phyloP scores from a whole-genome alignment of 1,284 basidiomycete species.

The Sanghuangporus baumii region DNA sequence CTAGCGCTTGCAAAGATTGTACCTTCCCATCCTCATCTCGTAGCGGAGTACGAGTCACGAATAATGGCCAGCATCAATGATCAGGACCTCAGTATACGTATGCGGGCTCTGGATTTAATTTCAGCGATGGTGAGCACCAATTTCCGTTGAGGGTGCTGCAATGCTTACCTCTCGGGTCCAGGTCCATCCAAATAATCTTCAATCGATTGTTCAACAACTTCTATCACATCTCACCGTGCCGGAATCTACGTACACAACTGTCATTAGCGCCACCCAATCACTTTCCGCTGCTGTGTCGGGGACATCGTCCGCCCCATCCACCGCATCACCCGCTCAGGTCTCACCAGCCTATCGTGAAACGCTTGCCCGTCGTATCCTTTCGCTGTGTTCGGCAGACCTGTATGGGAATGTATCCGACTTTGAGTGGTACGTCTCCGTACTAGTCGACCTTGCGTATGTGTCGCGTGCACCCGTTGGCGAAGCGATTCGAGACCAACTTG shows the following conservation, averaged over 20 bases:
- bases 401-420: slow-evolving; percentile 91
- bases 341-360: slow-evolving; percentile 76
- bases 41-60: slow-evolving; percentile 89
- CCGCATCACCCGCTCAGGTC: slow-evolving; percentile 49
- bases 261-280: slow-evolving; percentile 48
- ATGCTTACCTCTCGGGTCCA: slow-evolving; percentile 28
- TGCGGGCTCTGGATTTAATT: slow-evolving; percentile 91
- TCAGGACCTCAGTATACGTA: slow-evolving; percentile 90
- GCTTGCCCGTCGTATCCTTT: slow-evolving; percentile 76
- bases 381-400: slow-evolving; percentile 75
- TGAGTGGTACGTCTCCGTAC: slow-evolving; percentile 94
- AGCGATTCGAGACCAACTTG: slow-evolving; percentile 75
- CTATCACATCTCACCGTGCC: slow-evolving; percentile 79
- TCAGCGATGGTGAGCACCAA: slow-evolving; percentile 77
- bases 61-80: slow-evolving; percentile 90
- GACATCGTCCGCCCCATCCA: slow-evolving; percentile 27
- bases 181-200: slow-evolving; percentile 80
- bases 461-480: slow-evolving; percentile 72
- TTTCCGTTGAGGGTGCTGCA: slow-evolving; percentile 3
- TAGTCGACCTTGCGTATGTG: slow-evolving; percentile 85
- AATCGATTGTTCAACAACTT: slow-evolving; percentile 84
- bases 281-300: slow-evolving; percentile 47
- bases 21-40: slow-evolving; percentile 85
- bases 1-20: slow-evolving; percentile 95
- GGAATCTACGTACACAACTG: slow-evolving; percentile 42